These are phyloP conservation scores for Fusarium drepaniforme DNA, from an alignment of 2,329 filamentous ascomycete genomes.

Conservation along the genomic window DNA sequence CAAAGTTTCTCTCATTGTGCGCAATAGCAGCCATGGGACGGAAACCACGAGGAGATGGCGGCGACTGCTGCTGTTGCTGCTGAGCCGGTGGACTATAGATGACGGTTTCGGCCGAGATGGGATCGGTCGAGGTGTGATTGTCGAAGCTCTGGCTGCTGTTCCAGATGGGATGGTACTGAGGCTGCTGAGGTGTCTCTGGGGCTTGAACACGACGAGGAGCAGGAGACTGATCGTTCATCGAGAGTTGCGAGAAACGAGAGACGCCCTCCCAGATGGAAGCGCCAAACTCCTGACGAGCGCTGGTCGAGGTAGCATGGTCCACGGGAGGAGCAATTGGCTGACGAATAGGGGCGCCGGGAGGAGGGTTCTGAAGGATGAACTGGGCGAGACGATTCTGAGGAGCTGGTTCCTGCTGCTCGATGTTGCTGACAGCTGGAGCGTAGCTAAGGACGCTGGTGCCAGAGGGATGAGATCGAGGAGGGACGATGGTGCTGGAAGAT, in stretches of 20 bases:
- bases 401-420: not conserved
- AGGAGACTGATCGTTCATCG: not conserved
- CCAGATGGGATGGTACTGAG: constrained; percentile 12
- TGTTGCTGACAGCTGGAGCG: not conserved
- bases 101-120: not conserved
- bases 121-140: not conserved
- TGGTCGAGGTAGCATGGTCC: not conserved
- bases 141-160: not conserved
- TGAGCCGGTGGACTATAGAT: not conserved
- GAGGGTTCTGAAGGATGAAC: not conserved
- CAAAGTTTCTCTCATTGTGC: not conserved
- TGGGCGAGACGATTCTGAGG: not conserved
- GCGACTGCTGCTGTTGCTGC: not conserved
- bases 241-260: constrained; percentile 5
- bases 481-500: not conserved
- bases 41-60: constrained; percentile 24
- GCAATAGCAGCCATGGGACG: constrained; percentile 41
- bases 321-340: not conserved
- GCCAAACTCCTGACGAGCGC: not conserved
- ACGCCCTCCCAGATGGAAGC: constrained; percentile 25
- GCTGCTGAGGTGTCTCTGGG: not conserved
- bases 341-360: not conserved
- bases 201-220: not conserved
- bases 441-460: not conserved
- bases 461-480: not conserved